Evolutionary conservation across 371 early-diverging fungal species (phyloP).

Genomic region (Mortierella sp.): DNA sequence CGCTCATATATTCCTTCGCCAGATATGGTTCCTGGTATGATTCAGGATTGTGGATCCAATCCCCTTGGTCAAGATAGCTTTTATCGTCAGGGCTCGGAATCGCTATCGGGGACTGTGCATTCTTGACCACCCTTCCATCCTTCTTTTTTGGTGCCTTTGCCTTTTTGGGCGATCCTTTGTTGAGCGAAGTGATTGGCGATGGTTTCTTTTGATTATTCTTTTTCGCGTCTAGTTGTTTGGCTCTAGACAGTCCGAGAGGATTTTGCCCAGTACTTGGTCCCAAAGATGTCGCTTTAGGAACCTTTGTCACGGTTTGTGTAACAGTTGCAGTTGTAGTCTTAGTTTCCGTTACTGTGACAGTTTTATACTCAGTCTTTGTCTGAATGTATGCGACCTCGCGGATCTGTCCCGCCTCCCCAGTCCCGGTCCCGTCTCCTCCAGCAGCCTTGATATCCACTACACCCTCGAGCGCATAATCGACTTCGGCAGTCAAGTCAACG

Average conservation of each 20-base stretch:
- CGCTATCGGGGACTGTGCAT: background rate
- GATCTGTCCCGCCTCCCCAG: constrained; percentile 28
- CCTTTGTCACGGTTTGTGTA: background rate
- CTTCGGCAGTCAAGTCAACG: constrained; percentile 61
- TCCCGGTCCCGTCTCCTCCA: constrained; percentile 20
- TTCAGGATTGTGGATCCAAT: background rate
- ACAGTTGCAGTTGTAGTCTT: constrained; percentile 6
- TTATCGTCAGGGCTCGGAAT: background rate
- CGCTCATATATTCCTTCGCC: background rate
- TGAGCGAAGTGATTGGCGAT: no score
- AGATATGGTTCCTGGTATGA: constrained; percentile 19
- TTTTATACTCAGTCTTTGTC: constrained; percentile 18
- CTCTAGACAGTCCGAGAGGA: background rate
- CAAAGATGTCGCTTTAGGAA: background rate
- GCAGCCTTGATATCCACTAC: constrained; percentile 37
- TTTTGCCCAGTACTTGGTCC: background rate
- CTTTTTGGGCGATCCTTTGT: background rate
- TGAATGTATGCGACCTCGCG: constrained; percentile 20
- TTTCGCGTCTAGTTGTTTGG: background rate
- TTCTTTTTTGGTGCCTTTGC: background rate
- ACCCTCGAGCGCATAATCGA: constrained; percentile 52
- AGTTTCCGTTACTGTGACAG: constrained; percentile 12
- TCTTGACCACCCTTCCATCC: background rate
- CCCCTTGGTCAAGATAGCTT: background rate
- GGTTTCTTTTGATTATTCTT: background rate